Percentiles rank a stretch among this genome's conserved stretches.
Evolutionary conservation across 129 eudicot genomes (phyloP).

Genomic region (Centaurea solstitialis): DNA sequence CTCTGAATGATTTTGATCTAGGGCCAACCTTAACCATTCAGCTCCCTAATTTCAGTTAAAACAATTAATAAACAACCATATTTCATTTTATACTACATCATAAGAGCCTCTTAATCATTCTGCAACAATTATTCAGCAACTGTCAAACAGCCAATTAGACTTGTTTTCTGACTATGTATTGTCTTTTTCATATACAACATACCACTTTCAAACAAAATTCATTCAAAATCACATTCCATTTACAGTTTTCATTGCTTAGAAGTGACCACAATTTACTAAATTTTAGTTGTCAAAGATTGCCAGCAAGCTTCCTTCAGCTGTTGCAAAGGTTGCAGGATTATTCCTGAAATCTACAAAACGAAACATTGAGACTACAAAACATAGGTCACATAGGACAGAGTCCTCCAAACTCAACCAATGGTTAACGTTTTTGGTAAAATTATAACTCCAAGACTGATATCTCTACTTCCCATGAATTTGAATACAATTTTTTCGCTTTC

Average conservation of each 20-base stretch:
- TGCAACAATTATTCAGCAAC: no score
- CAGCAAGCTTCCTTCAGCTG: not conserved
- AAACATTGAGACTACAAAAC: not conserved
- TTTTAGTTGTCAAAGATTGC: not conserved
- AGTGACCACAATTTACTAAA: not conserved
- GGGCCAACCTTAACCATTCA: no score
- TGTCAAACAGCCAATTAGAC: no score
- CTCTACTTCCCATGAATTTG: not conserved
- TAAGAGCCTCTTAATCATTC: no score
- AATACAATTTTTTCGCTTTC: not conserved
- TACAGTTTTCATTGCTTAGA: not conserved
- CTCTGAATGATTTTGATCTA: no score
- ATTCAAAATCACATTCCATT: not conserved
- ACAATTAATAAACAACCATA: no score
- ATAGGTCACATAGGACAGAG: not conserved
- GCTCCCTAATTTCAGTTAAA: no score
- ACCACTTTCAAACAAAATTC: not conserved
- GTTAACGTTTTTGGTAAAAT: not conserved
- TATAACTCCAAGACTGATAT: not conserved
- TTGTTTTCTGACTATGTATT: not conserved
- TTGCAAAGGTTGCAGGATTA: not conserved
- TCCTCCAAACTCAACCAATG: not conserved
- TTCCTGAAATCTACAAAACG: not conserved
- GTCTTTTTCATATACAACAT: not conserved
- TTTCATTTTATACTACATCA: no score